Conservation (phyloP, 1,139 yeast genomes). For the Saccharomyces uvarum region DNA sequence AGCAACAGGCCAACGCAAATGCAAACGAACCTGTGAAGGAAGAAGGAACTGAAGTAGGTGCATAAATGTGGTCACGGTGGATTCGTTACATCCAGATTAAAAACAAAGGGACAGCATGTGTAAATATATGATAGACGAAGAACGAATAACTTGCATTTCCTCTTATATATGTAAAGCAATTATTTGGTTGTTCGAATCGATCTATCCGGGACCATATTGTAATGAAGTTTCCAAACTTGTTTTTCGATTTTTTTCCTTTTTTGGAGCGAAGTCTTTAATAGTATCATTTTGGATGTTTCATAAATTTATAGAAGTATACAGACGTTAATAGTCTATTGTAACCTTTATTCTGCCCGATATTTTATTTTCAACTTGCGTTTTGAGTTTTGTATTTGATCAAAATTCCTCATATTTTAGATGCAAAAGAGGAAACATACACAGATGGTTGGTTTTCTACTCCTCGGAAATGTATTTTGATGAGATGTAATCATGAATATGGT, state of each 20-base stretch:
- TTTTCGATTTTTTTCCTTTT: neutral
- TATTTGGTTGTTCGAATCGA: neutral
- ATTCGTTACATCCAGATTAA: neutral
- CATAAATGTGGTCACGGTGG: conserved; percentile 1
- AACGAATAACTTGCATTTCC: neutral
- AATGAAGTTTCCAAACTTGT: neutral
- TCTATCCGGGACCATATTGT: neutral
- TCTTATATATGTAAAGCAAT: neutral
- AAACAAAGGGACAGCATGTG: neutral
- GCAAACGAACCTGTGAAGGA: conserved; percentile 9
- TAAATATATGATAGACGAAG: neutral
- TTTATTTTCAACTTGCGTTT: neutral
- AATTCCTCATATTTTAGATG: neutral
- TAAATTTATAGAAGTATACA: neutral
- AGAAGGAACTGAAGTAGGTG: neutral
- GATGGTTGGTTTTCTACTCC: neutral
- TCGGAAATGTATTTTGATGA: neutral
- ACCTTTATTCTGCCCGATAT: neutral
- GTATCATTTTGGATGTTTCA: conserved; percentile 2
- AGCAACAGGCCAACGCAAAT: conserved; percentile 8
- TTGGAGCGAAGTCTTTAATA: conserved; percentile 4
- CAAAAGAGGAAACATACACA: neutral
- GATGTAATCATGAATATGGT: neutral
- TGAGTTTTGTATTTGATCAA: neutral
- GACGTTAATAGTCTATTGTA: neutral